phyloP scores from a whole-genome alignment of 352 stramenopile species.

The Blastocystis sp. region DNA sequence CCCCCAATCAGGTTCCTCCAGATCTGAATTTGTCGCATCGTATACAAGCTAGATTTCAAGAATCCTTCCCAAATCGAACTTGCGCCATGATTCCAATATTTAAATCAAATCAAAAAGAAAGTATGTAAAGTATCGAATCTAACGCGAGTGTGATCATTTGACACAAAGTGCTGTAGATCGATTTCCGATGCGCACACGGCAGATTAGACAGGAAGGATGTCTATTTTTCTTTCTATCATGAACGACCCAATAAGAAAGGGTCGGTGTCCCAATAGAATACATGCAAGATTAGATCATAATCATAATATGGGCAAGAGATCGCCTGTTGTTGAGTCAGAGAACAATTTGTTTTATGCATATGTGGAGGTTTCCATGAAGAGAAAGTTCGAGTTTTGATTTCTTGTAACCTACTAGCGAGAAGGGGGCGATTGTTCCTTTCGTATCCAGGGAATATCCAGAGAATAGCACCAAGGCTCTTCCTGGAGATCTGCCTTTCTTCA shows the following conservation, averaged over 20 bases:
- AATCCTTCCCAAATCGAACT: background rate
- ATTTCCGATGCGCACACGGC: no score
- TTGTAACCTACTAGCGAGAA: background rate
- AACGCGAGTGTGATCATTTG: no score
- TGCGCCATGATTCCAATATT: slow-evolving; percentile 28
- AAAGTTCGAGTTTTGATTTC: background rate
- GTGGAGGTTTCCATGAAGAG: slow-evolving; percentile 57
- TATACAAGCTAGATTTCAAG: slow-evolving; percentile 47
- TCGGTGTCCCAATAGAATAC: background rate
- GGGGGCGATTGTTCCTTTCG: slow-evolving; percentile 35
- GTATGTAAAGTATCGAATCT: background rate
- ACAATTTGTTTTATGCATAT: slow-evolving; percentile 23
- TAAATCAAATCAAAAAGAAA: background rate
- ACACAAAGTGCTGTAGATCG: no score
- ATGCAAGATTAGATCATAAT: background rate
- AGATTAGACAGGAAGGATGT: no score
- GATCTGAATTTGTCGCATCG: slow-evolving; percentile 58
- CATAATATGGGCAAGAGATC: slow-evolving; percentile 4
- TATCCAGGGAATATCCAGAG: slow-evolving; percentile 48
- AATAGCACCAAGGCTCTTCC: slow-evolving; percentile 53
- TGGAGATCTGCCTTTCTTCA: slow-evolving; percentile 55
- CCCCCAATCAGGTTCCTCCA: slow-evolving; percentile 54
- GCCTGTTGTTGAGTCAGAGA: background rate
- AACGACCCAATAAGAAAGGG: background rate
- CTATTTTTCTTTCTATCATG: background rate